Evolutionary conservation across 1,139 yeast genomes (phyloP).

Genomic region (Petasospora fabianii): DNA sequence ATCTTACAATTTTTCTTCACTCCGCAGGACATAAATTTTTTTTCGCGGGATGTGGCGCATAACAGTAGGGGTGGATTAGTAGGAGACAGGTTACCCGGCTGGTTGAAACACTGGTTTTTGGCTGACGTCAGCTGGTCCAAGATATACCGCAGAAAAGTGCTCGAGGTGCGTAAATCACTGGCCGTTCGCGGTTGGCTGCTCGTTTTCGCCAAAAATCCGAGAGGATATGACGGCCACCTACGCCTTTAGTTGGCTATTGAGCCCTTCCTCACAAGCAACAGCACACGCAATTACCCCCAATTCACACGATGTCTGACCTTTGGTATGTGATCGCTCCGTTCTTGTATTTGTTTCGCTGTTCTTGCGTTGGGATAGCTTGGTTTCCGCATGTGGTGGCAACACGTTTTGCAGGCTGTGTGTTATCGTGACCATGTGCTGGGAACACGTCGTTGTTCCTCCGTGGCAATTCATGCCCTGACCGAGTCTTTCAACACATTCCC

Average conservation of each 20-base stretch:
- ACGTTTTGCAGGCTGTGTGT: conserved; percentile 3
- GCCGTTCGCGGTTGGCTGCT: conserved; percentile 5
- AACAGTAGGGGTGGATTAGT: neutral
- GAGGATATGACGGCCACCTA: conserved; percentile 1
- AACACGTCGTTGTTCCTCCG: no score
- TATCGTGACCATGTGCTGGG: no score
- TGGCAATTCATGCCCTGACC: no score
- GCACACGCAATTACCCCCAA: conserved; percentile 5
- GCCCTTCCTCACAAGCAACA: neutral
- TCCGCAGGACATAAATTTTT: neutral
- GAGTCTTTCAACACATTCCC: no score
- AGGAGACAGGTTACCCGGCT: conserved; percentile 3
- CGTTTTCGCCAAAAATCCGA: conserved; percentile 1
- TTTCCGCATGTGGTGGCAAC: no score
- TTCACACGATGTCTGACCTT: conserved; percentile 32
- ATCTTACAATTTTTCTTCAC: conserved; percentile 1
- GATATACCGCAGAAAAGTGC: conserved; percentile 1
- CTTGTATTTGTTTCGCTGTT: neutral
- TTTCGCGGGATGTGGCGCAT: conserved; percentile 1
- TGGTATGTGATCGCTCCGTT: conserved; percentile 26
- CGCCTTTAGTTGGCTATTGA: neutral
- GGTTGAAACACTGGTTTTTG: no score
- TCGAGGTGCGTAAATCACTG: conserved; percentile 3
- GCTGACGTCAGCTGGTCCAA: conserved; percentile 1
- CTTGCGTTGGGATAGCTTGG: no score